These are phyloP conservation scores for Macaranga tanarius DNA, from an alignment of 441 rosid genomes.

Conservation along the genomic window DNA sequence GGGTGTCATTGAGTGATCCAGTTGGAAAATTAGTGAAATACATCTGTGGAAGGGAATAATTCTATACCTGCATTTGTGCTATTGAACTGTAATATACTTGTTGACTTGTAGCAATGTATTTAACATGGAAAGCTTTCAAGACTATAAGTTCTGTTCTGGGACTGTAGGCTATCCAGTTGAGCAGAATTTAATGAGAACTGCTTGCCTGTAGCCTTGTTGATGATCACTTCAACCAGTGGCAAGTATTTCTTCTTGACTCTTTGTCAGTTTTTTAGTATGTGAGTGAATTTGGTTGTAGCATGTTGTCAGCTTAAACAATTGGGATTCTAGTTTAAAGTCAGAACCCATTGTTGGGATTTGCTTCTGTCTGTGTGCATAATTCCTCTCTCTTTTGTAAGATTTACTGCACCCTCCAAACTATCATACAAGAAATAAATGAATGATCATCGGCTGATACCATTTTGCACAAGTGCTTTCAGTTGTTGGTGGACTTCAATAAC, in stretches of 20 bases:
- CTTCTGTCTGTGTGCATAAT: not conserved
- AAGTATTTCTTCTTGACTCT: not conserved
- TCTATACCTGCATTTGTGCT: not conserved
- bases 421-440: slow-evolving; percentile 2
- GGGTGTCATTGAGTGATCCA: not conserved
- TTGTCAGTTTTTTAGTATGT: not conserved
- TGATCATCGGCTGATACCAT: not conserved
- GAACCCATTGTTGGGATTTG: not conserved
- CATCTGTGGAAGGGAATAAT: not conserved
- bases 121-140: not conserved
- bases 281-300: not conserved
- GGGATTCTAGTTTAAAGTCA: not conserved
- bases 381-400: not conserved
- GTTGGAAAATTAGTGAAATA: not conserved
- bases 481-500: not conserved
- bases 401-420: not conserved
- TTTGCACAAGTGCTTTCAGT: not conserved
- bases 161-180: not conserved
- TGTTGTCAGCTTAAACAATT: not conserved
- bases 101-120: not conserved
- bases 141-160: not conserved
- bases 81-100: not conserved
- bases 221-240: not conserved
- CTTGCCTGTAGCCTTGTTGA: not conserved
- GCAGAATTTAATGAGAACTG: not conserved